A percentile compares a stretch with the other conserved stretches of the same genome.
Conservation (phyloP, 352 stramenopile species). For the Phytophthora pluvialis region DNA sequence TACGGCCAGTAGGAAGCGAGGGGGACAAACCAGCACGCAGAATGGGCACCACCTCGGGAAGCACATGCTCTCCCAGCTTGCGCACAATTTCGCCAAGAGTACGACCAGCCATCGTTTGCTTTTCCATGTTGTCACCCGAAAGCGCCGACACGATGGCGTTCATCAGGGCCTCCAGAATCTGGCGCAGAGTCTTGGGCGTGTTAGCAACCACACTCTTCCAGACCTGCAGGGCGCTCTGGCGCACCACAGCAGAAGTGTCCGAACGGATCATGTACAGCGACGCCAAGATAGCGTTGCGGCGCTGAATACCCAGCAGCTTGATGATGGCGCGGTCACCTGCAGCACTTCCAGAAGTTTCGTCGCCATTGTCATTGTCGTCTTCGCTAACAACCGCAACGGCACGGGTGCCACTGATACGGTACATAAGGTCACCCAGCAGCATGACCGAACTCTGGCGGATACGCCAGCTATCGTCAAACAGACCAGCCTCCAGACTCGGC, state of each 20-base stretch:
- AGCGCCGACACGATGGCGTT: conserved; percentile 96
- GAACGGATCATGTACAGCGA: conserved; percentile 99
- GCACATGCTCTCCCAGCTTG: conserved; percentile 99
- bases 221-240: conserved; percentile 96
- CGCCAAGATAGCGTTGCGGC: conserved; percentile 95
- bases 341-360: conserved; percentile 82
- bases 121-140: conserved; percentile 89
- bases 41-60: conserved; percentile 98
- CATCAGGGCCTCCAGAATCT: conserved; percentile 98
- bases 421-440: conserved; percentile 96
- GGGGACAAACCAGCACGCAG: conserved; percentile 93
- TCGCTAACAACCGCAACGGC: conserved; percentile 62
- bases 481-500: conserved; percentile 95
- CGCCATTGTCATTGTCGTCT: conserved; percentile 77
- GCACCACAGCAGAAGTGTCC: conserved; percentile 96
- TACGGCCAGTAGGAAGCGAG: conserved; percentile 67
- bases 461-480: conserved; percentile 98
- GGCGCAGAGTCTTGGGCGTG: conserved; percentile 96
- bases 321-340: conserved; percentile 88
- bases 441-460: conserved; percentile 98
- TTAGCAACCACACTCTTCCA: conserved; percentile 99
- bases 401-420: conserved; percentile 97
- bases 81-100: conserved; percentile 99
- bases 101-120: conserved; percentile 89
- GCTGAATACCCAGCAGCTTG: conserved; percentile 93